Evolutionary conservation across 805 yeast genomes (phyloP), one percentile per base, ranked within the genome.

Genomic region (Ogataea ganodermae): DNA sequence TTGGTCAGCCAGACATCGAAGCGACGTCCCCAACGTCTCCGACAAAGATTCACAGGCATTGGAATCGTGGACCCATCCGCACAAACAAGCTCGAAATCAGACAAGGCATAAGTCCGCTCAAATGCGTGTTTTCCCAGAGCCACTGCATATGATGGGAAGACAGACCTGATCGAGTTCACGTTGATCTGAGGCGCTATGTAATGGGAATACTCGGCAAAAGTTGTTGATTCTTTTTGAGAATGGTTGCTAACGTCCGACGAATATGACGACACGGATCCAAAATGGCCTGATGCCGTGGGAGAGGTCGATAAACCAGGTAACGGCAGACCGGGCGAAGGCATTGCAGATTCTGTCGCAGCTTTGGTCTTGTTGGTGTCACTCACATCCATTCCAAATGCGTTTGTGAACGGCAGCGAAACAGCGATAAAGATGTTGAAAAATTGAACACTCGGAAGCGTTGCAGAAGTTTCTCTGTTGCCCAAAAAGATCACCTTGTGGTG

Each of bases 21-120:
- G 51, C 78, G 83, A 27, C 79, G 65, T 0, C 94, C 94, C 95
- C 95, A 87, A 59, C 94, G 71, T 55, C 82, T 84, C 54, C 86
- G 73, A 44, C 87, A 70, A 3, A 86, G 67, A 52, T 71, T 73
- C 40, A 81, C 50, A 0, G 91, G 84, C 3, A 83, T 80, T 0
- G 84, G 80, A 13, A 84, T 72, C n/a, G 81, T 67, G 37, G 80
- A 83, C 6, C 91, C 92, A 57, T 81, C 87, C n/a, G 79, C 72
- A 1, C 87, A 76, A 8, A 86, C 74, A 41, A 87, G 70, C 59
- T 86, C 90, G 60, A 87, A 81, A 65, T 87, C 94, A 0, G 89
- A 75, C 6, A 86, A 66, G 6, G 81, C 70, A 24, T 74, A 75
- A 0, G 86, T 85, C 39, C 87, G 70, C 56, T 83, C 89, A 58